Evolutionary conservation across 192 early-diverging fungal genomes (phyloP).

Genomic region (Coemansia sp.): DNA sequence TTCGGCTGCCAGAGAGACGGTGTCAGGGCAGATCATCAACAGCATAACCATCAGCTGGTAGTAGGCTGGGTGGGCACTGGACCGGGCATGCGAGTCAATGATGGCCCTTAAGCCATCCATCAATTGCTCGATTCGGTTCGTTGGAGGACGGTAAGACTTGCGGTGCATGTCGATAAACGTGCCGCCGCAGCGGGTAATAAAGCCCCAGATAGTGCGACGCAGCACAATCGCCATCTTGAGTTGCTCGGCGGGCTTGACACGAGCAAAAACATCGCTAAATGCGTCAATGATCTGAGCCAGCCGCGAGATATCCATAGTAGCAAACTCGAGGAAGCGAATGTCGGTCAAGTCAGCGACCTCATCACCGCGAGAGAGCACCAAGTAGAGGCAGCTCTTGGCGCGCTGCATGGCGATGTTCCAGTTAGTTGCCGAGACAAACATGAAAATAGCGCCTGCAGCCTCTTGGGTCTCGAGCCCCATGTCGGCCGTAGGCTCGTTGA

Average conservation of each 20-base stretch:
- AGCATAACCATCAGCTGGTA: constrained; percentile 90
- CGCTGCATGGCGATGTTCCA: constrained; percentile 79
- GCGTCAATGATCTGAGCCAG: constrained; percentile 64
- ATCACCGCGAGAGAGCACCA: constrained; percentile 62
- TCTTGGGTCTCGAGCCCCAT: constrained; percentile 68
- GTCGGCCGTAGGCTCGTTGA: constrained; percentile 48
- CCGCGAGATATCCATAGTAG: constrained; percentile 72
- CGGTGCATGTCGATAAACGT: constrained; percentile 82
- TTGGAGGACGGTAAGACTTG: constrained; percentile 34
- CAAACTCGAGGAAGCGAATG: constrained; percentile 83
- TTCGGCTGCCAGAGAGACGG: constrained; percentile 41
- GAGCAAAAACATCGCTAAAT: constrained; percentile 41
- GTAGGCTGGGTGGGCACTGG: constrained; percentile 65
- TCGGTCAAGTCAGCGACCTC: constrained; percentile 76
- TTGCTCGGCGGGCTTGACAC: constrained; percentile 71
- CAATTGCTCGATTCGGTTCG: constrained; percentile 34
- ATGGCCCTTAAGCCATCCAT: constrained; percentile 32
- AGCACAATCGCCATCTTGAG: constrained; percentile 72
- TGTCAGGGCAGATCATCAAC: constrained; percentile 82
- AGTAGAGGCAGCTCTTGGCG: constrained; percentile 64
- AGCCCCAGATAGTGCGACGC: constrained; percentile 86
- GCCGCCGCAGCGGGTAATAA: constrained; percentile 81
- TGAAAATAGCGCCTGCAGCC: constrained; percentile 78
- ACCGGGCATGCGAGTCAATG: constrained; percentile 61
- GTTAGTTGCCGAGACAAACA: constrained; percentile 86